Evolutionary conservation across 352 stramenopile genomes (phyloP), one percentile per base, ranked within the genome.

Genomic region (Pythium coloratum): DNA sequence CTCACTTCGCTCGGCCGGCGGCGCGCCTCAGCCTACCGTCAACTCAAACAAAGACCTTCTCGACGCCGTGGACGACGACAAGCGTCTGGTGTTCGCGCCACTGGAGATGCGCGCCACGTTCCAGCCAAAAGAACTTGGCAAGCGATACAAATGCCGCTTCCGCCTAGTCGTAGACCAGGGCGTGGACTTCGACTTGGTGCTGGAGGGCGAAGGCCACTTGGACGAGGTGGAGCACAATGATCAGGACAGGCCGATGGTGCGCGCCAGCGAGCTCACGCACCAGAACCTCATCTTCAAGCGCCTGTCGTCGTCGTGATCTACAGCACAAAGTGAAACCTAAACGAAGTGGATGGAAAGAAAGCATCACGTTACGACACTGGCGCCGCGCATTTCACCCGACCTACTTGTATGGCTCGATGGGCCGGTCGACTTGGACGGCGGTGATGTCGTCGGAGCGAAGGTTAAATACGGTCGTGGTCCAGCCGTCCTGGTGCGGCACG

Each of bases 381-480:
- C 55, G 36, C 6, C 12, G 26, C 3, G 5, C 24, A 16, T 13
- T 9, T 24, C 18, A 47, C 20, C 14, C 33, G 6, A 57, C 36
- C 61, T 59, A 71, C 53, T 62, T 58, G 44, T 54, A 38, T 26
- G 50, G 30, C 28, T 61, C 42, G 40, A 34, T 55, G 30, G 51
- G 26, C 53, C 42, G 66, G 44, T 63, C 60, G 46, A 64, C 33
- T 8, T 47, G 18, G 34, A 40, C 36, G 40, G 55, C 36, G 20
- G 60, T 69, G 62, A 67, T 64, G 40, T 59, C 54, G 55, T 75
- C 69, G 3, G 54, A 56, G 47, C 81, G 85, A 59, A 94, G 86
- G 59, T 91, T 89, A 83, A 91, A 92, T 78, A 94, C 86, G 64
- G 82, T 91, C 64, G 87, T 91, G 59, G 76, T 94, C 86, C 86